A percentile compares a stretch with the other conserved stretches of the same genome.
phyloP scores from a whole-genome alignment of 306 rosid species.

The Trifolium pratense region DNA sequence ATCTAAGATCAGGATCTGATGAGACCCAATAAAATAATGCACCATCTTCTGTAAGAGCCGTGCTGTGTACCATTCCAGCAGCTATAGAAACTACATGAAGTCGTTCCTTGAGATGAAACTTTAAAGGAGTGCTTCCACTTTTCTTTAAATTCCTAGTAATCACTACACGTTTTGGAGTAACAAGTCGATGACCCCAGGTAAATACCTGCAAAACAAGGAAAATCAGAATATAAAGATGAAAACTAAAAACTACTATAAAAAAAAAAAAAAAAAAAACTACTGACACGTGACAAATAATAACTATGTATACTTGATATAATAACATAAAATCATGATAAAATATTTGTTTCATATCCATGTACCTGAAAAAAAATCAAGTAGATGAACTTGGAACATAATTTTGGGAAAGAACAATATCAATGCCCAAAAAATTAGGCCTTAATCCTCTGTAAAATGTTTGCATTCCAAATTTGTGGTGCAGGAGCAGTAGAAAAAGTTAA shows the following conservation, averaged over 20 bases:
- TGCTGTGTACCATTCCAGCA: constrained; percentile 87
- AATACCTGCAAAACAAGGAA: constrained; percentile 65
- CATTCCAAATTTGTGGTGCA: constrained; percentile 17
- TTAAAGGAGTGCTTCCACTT: constrained; percentile 73
- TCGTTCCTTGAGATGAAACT: constrained; percentile 79
- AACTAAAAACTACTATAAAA: constrained; percentile 6
- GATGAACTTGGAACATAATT: constrained; percentile 30
- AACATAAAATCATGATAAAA: constrained; percentile 17
- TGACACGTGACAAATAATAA: background rate
- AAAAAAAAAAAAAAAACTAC: background rate
- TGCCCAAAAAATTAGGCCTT: constrained; percentile 32
- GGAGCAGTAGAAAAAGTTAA: constrained; percentile 17
- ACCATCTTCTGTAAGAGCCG: constrained; percentile 90
- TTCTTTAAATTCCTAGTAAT: constrained; percentile 86
- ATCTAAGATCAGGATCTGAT: constrained; percentile 84
- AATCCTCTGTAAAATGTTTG: constrained; percentile 24
- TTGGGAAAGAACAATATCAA: constrained; percentile 29
- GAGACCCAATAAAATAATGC: constrained; percentile 91
- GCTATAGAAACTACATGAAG: constrained; percentile 80
- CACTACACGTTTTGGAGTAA: constrained; percentile 86
- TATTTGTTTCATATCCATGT: constrained; percentile 6
- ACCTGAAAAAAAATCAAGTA: constrained; percentile 15
- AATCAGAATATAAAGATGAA: constrained; percentile 35
- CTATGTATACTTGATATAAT: constrained; percentile 30
- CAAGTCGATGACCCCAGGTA: constrained; percentile 98